Evolutionary conservation across 2,329 filamentous ascomycete species (phyloP).

Genomic region (Remersonia thermophila): DNA sequence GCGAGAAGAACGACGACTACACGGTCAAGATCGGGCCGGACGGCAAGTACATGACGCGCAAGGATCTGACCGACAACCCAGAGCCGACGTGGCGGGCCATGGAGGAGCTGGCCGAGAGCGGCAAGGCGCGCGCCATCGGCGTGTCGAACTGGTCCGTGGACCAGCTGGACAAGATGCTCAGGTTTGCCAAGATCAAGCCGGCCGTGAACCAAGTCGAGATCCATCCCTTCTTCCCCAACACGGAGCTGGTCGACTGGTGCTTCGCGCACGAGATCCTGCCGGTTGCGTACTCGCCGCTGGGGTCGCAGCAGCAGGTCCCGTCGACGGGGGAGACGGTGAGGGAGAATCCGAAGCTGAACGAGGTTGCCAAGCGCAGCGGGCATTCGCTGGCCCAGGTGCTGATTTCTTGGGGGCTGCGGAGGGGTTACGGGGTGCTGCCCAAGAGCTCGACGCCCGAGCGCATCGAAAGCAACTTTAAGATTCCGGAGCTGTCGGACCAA

Average conservation of each 20-base stretch:
- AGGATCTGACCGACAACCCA: conserved; percentile 53
- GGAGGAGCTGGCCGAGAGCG: conserved; percentile 42
- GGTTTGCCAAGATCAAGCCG: conserved; percentile 34
- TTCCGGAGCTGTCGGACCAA: conserved; percentile 41
- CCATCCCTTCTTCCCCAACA: conserved; percentile 34
- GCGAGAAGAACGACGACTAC: conserved; percentile 31
- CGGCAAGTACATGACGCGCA: conserved; percentile 37
- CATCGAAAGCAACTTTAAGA: conserved; percentile 51
- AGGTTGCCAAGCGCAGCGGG: conserved; percentile 43
- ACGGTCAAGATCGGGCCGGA: conserved; percentile 32
- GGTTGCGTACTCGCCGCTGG: conserved; percentile 39
- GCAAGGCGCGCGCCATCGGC: conserved; percentile 45
- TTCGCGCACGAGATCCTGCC: conserved; percentile 38
- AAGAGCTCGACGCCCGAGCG: conserved; percentile 56
- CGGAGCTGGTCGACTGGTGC: conserved; percentile 41
- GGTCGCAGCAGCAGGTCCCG: conserved; percentile 57
- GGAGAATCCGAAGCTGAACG: conserved; percentile 46
- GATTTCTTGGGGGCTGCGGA: conserved; percentile 52
- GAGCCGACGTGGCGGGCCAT: conserved; percentile 48
- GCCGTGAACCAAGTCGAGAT: conserved; percentile 40
- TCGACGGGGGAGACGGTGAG: conserved; percentile 54
- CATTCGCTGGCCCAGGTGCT: conserved; percentile 49
- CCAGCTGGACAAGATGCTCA: conserved; percentile 41
- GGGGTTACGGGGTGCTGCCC: conserved; percentile 55
- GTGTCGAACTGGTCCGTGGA: conserved; percentile 45